Evolutionary conservation across 2,329 filamentous ascomycete genomes (phyloP).

Genomic region (Rhynchosporium graminicola): DNA sequence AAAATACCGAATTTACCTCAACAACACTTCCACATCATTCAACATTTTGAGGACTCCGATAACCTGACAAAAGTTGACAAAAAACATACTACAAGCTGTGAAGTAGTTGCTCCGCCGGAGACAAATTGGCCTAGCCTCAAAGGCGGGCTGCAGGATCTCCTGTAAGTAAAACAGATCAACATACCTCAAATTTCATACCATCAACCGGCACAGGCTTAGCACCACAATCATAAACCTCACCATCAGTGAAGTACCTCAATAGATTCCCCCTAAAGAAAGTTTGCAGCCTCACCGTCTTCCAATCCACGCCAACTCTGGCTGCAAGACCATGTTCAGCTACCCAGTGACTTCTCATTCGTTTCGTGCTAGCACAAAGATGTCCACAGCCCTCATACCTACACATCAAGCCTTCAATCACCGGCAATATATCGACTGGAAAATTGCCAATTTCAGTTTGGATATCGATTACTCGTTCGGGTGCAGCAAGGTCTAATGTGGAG

Average conservation of each 20-base stretch:
- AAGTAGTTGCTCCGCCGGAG: too few species aligned
- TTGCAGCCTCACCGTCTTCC: conserved; percentile 34
- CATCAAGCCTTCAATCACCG: conserved; percentile 34
- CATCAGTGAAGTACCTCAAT: conserved; percentile 35
- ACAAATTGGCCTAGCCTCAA: too few species aligned
- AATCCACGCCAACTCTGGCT: conserved; percentile 31
- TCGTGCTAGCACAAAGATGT: conserved; percentile 39
- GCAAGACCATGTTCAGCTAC: conserved; percentile 29
- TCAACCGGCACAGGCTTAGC: not conserved
- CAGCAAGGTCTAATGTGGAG: conserved; percentile 29
- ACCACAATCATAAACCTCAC: not conserved
- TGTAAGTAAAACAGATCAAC: too few species aligned
- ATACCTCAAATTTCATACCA: not conserved
- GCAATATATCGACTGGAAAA: conserved; percentile 38
- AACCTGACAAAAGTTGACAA: too few species aligned
- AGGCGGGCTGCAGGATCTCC: too few species aligned
- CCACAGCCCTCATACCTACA: conserved; percentile 34
- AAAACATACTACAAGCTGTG: too few species aligned
- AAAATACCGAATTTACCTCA: too few species aligned
- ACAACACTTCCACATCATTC: too few species aligned
- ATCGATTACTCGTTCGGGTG: conserved; percentile 30
- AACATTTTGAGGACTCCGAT: too few species aligned
- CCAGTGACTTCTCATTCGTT: conserved; percentile 42
- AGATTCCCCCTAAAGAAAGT: conserved; percentile 39
- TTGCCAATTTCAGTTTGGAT: conserved; percentile 25